Conservation (phyloP, 768 basidiomycete species). For the Nevesoporus exiguus region DNA sequence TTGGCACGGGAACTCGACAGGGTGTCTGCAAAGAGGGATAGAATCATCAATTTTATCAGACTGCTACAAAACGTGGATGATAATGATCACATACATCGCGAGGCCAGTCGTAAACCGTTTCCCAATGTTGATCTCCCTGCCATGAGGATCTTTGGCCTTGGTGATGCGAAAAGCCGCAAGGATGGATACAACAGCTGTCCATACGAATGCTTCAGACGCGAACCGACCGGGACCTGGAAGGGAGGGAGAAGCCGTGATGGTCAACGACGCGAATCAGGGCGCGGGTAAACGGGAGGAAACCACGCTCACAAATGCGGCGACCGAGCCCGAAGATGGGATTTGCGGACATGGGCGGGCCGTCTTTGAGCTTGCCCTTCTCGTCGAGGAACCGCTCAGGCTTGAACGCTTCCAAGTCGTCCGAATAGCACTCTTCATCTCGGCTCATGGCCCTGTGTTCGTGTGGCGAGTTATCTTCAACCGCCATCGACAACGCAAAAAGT, state of each 20-base stretch:
- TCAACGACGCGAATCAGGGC: neutral
- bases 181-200: conserved; percentile 21
- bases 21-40: conserved; percentile 14
- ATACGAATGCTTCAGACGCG: conserved; percentile 21
- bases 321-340: conserved; percentile 28
- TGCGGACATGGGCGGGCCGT: conserved; percentile 5
- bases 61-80: neutral
- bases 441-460: conserved; percentile 23
- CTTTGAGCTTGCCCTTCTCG: conserved; percentile 11
- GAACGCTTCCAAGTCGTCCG: conserved; percentile 24
- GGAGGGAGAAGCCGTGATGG: too few relatives aligned
- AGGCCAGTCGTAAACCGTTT: conserved; percentile 24
- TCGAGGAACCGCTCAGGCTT: conserved; percentile 26
- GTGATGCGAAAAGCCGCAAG: conserved; percentile 22
- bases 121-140: conserved; percentile 21
- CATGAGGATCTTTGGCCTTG: conserved; percentile 23
- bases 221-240: conserved; percentile 23
- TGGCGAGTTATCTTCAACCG: neutral
- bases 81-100: conserved; percentile 13
- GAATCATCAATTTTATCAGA: too few relatives aligned
- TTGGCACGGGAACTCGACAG: conserved; percentile 21
- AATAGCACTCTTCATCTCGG: conserved; percentile 15
- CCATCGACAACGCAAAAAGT: rapidly evolving
- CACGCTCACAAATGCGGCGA: conserved; percentile 20
- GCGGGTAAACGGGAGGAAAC: neutral